Evolutionary conservation across 2,329 filamentous ascomycete genomes (phyloP), one percentile per base, ranked within the genome.

Genomic region (Penicillium thymicola): DNA sequence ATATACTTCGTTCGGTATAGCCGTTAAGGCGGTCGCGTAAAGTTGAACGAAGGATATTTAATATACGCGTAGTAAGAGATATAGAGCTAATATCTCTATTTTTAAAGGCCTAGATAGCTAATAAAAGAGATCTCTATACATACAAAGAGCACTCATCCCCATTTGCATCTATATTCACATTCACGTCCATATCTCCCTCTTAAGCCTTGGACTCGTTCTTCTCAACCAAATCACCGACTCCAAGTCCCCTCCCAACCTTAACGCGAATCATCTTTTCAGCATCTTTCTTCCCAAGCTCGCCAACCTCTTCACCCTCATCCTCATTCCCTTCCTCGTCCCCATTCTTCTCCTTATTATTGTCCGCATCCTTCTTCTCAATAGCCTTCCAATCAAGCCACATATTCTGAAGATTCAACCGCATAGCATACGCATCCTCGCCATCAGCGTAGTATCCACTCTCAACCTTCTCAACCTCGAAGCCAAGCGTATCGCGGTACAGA

Each of bases 371-470:
- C 57, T 71, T 70, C 62, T 72, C 78, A 44, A 81, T 72, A 56
- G 79, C 77, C 54, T 78, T 76, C 78, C 64, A 75, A 51, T 80
- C 76, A 36, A 73, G 70, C 75, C 70, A 80, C 73, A 70, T 75
- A 62, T 47, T 63, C 68, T 60, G 79, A 71, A 99, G 82, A 69
- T 97, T 89, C 73, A 96, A 89, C 61, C 87, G 87, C 94, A 99
- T 99, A 71, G 86, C 89, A 72, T 87, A 96, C 37, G 94, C 94
- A 78, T 99, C 91, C 79, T 99, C 94, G 58, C 93, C 93, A 74
- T 99, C 94, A 56, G 94, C 94, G 73, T 99, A 99, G 67, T 77
- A 76, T 62, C 75, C 76, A 60, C 69, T 66, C 62, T 77, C 74
- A 36, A 77, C 65, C 46, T 92, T 94, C 63, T 94, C 90, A 65